Base-by-base conservation (phyloP, 2,329 filamentous ascomycete genomes). In the Colletotrichum sp. region DNA sequence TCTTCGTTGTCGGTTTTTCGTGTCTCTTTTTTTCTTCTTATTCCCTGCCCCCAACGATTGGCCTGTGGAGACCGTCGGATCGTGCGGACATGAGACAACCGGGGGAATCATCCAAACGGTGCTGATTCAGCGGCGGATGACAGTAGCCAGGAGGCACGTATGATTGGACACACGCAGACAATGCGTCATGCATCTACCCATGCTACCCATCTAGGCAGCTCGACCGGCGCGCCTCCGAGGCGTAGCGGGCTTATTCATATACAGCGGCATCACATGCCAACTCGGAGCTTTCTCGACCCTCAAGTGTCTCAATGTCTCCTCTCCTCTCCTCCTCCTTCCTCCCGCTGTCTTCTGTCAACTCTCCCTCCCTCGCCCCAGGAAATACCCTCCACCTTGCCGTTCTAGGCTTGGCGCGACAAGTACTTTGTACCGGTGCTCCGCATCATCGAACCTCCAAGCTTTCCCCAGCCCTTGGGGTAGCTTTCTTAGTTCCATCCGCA, bases 251-350 rank as follows among this genome's bases (percentile, higher is more conserved):
- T 32, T 75, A 78, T 74, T 34, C 30, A 18, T 18, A 16, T 71
- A 79, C 21, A 61, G 78, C 43, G 72, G 71, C 69, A 64, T 79
- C 78, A 79, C 78, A 79, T 79, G 78, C 71, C 69, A 75, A 16
- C 68, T 43, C 52, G 55, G 55, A 34, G 60, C 60, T 65, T 64
- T 34, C 36, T 34, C 55, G 36, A 14, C 70, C 39, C 24, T 52
- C n/a, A 21, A 21, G 43, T 52, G 43, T 52, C 43, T 52, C 43
- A 52, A 52, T 52, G 10, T 21, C 43, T 52, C 43, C 43, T 52
- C 43, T 52, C 43, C 70, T 64, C 43, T 63, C 52, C 55, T 36
- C 52, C 55, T 39, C 48, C 16, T 61, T 65, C 72, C 52, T 76
- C 65, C 74, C 61, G 66, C 74, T 74, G 66, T 71, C 72, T 71